A percentile compares a stretch with the other conserved stretches of the same genome.
phyloP scores from a whole-genome alignment of 495 filamentous ascomycete species.

The Penicillium silybi region DNA sequence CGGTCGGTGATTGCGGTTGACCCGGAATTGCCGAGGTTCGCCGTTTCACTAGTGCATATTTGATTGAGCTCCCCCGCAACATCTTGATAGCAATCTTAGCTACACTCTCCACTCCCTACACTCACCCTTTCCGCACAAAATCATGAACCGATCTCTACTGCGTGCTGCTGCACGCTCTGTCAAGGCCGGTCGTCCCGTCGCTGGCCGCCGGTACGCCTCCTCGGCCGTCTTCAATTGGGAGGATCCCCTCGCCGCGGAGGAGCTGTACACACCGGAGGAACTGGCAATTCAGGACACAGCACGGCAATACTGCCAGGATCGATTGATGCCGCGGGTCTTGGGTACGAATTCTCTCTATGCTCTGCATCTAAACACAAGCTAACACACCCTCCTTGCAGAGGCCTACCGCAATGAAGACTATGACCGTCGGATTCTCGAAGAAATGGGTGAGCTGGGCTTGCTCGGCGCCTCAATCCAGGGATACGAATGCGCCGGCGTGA shows the following conservation, averaged over 20 bases:
- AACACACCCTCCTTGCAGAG: constrained; percentile 49
- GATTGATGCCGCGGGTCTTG: constrained; percentile 76
- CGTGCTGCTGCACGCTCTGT: constrained; percentile 35
- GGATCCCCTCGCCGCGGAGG: constrained; percentile 74
- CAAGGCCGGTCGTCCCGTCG: constrained; percentile 17
- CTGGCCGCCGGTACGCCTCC: constrained; percentile 44
- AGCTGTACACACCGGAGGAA: constrained; percentile 83
- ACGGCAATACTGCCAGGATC: constrained; percentile 88
- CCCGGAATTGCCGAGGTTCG: constrained; percentile 26
- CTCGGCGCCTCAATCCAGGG: constrained; percentile 88
- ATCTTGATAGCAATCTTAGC: neutral
- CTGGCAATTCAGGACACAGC: constrained; percentile 84
- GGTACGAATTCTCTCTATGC: constrained; percentile 53
- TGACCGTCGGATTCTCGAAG: constrained; percentile 79
- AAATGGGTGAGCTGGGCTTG: constrained; percentile 95
- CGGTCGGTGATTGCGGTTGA: constrained; percentile 5
- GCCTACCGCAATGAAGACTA: constrained; percentile 94
- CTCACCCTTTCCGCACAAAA: constrained; percentile 7
- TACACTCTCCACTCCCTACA: neutral
- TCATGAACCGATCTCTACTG: constrained; percentile 38
- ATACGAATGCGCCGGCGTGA: constrained; percentile 92
- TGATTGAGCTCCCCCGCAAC: constrained; percentile 29
- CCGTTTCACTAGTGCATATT: constrained; percentile 26
- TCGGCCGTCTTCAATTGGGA: constrained; percentile 80
- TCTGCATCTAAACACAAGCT: neutral